Evolutionary conservation across 768 basidiomycete genomes (phyloP), one percentile per base, ranked within the genome.

Genomic region (Porphyrellus cyaneotinctus): DNA sequence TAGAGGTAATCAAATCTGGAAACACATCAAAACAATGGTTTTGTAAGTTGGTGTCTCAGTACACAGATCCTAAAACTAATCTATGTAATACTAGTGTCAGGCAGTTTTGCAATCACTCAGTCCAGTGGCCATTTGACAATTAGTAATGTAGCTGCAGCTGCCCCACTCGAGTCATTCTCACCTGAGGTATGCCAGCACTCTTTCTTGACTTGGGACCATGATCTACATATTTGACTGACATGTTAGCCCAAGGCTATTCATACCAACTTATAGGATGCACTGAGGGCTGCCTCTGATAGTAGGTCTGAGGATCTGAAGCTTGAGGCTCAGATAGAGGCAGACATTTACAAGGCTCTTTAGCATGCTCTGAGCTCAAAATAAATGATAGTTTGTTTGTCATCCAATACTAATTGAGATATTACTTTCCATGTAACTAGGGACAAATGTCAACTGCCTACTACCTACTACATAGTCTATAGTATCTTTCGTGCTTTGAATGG

Each of bases 61-160:
- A n/a, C n/a, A n/a, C n/a, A n/a, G n/a, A n/a, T n/a, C n/a, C n/a
- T n/a, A n/a, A n/a, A n/a, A n/a, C n/a, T 12, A 17, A 22, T 43
- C 35, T 47, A 30, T 43, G 49, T 14, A 30, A 13, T 49, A 24
- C 26, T 61, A 99, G 97, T 91, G 31, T 97, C 95, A 48, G 87
- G 92, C 52, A 97, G 97, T 49, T 97, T 99, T 70, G 95, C 97
- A 48, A 97, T 89, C 53, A 91, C 98, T 36, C 97, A 99, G 73
- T 92, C 93, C 32, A 93, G 95, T 75, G 98, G 97, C 81, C 86
- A 82, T 60, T 76, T 98, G 55, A 98, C 97, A 37, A 88, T 99
- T 69, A 99, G n/a, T 69, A 99, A 98, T 74, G 93, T 88, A 52
- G 86, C 98, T 41, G 97, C 98, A 78, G 97, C 89, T 55, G 95